Evolutionary conservation across 805 yeast genomes (phyloP).

Genomic region (Kuraishia hungarica): DNA sequence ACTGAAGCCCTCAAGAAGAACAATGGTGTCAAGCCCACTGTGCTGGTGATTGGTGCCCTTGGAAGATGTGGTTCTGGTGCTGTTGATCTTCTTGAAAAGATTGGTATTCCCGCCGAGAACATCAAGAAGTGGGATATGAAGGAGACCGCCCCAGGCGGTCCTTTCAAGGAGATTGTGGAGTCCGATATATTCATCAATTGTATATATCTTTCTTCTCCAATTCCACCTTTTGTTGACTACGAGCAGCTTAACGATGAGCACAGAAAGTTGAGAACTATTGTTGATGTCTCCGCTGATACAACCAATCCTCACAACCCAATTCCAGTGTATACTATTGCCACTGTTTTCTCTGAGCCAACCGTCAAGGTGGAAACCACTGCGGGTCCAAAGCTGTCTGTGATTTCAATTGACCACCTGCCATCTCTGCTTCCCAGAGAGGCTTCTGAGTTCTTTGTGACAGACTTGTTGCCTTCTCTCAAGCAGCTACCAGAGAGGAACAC

Average conservation of each 20-base stretch:
- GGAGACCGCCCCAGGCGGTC: constrained; percentile 96
- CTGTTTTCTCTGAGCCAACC: constrained; percentile 87
- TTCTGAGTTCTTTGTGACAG: constrained; percentile 82
- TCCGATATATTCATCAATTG: constrained; percentile 93
- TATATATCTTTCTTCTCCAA: constrained; percentile 88
- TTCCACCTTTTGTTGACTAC: constrained; percentile 79
- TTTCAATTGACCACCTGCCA: constrained; percentile 95
- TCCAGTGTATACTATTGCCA: constrained; percentile 86
- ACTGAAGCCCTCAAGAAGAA: constrained; percentile 46
- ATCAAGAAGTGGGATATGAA: constrained; percentile 93
- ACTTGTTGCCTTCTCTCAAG: constrained; percentile 82
- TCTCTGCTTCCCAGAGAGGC: constrained; percentile 95
- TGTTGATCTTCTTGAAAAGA: constrained; percentile 67
- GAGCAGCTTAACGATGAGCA: constrained; percentile 54
- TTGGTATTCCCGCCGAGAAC: constrained; percentile 81
- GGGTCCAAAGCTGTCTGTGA: constrained; percentile 85
- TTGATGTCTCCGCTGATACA: constrained; percentile 97
- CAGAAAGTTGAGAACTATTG: constrained; percentile 85
- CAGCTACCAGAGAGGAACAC: constrained; percentile 73
- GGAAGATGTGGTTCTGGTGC: constrained; percentile 99
- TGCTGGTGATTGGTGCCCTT: constrained; percentile 89
- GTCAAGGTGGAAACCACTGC: constrained; percentile 68
- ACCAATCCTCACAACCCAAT: constrained; percentile 98
- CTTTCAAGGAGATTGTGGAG: constrained; percentile 83
- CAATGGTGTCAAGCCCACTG: constrained; percentile 65